Conservation (phyloP, 805 yeast genomes). For the Tetrapisispora namnaoensis region DNA sequence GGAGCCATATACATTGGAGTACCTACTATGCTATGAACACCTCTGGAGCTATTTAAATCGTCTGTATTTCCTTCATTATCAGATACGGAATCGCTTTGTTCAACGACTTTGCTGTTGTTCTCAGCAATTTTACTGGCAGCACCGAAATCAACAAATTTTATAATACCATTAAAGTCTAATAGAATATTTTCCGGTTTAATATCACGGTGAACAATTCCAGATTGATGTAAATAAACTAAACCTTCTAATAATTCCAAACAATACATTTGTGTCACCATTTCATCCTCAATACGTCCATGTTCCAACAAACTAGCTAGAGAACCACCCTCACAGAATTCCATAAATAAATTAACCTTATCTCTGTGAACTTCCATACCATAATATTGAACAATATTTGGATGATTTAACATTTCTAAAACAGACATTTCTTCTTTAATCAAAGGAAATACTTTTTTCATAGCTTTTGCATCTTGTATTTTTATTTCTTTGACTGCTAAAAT, state of each 20-base stretch:
- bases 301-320: slow-evolving; percentile 77
- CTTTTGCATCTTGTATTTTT: slow-evolving; percentile 76
- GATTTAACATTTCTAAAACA: slow-evolving; percentile 86
- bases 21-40: slow-evolving; percentile 46
- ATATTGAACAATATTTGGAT: slow-evolving; percentile 93
- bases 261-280: slow-evolving; percentile 81
- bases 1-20: slow-evolving; percentile 99
- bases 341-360: slow-evolving; percentile 87
- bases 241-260: slow-evolving; percentile 92
- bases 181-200: slow-evolving; percentile 91
- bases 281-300: slow-evolving; percentile 93
- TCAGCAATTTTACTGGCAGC: slow-evolving; percentile 86
- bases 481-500: slow-evolving; percentile 96
- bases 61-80: neutral
- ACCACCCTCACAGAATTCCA: slow-evolving; percentile 97
- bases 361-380: slow-evolving; percentile 96
- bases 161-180: slow-evolving; percentile 83
- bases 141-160: slow-evolving; percentile 94
- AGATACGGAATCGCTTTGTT: neutral
- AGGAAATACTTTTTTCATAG: slow-evolving; percentile 75
- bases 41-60: slow-evolving; percentile 1
- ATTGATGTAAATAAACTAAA: slow-evolving; percentile 83
- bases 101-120: slow-evolving; percentile 34
- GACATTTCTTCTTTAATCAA: slow-evolving; percentile 94
- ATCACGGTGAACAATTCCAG: slow-evolving; percentile 94